Evolutionary conservation across 1,139 yeast genomes (phyloP), one percentile per base, ranked within the genome.

Genomic region (Sugiyamaella novakii): DNA sequence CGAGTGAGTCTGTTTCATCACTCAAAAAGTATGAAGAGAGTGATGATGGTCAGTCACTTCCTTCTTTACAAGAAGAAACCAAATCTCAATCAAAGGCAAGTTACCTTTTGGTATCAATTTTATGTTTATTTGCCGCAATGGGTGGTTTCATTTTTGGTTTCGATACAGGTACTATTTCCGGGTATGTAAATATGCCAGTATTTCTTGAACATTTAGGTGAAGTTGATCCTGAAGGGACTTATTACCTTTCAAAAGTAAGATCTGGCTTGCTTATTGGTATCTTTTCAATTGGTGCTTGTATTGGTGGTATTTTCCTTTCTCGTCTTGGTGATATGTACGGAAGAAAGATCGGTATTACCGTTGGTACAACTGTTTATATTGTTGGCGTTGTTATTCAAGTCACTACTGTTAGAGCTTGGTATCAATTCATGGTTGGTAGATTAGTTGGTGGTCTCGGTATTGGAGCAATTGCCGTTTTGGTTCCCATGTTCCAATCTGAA

Each of bases 401-500:
- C 34, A 72, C 77, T 31, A 65, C 82, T 21, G 63, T 71, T 29
- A 34, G 53, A 17, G 56, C 60, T 28, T 72, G 77, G 78, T 66
- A 65, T 54, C 76, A 72, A 52, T 51, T 58, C 31, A 60, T 66
- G 54, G 58, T 78, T 70, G 71, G 76, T 58, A 61, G 84, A 73
- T 67, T 74, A 44, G 65, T 78, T 56, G 75, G 76, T 49, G 83
- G 83, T 41, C 65, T 82, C 49, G 87, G 85, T 63, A 85, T 84
- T 50, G 91, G 91, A 60, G 75, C 76, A 36, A 77, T 83, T 33
- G 76, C 88, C 15, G 84, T 85, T 33, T 71, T 80, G 47, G 76
- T 80, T 49, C 87, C 88, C 37, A 69, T 84, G 66, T 83, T 83
- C 66, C 83, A 83, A 69, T 76, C 85, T 51, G 91, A 84, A 69